These are phyloP conservation scores for Skeletonema potamos DNA, from an alignment of 108 stramenopile genomes.

Conservation along the genomic window DNA sequence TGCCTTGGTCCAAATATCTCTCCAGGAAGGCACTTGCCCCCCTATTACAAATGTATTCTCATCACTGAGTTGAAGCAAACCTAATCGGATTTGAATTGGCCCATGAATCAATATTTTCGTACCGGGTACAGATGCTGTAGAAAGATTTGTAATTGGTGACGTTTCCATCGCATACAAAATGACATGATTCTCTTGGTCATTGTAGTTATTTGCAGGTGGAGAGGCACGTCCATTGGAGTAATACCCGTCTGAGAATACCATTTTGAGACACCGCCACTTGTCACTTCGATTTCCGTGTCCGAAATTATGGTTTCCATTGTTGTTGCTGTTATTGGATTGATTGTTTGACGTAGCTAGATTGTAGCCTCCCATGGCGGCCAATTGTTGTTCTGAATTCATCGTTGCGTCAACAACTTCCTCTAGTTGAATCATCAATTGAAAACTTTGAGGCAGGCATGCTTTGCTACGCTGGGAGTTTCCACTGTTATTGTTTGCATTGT, in stretches of 20 bases:
- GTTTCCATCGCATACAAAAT: conserved; percentile 57
- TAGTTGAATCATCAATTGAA: conserved; percentile 65
- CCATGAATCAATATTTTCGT: conserved; percentile 63
- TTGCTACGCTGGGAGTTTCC: conserved; percentile 8
- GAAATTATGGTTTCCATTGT: conserved; percentile 16
- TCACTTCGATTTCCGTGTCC: conserved; percentile 8
- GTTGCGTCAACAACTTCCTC: conserved; percentile 70
- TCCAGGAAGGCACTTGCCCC: conserved; percentile 54
- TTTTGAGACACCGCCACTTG: conserved; percentile 49
- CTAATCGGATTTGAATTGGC: conserved; percentile 50
- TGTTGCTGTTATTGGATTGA: background rate
- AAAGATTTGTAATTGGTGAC: conserved; percentile 46
- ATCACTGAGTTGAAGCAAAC: conserved; percentile 55
- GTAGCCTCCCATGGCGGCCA: conserved; percentile 14
- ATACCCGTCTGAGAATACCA: conserved; percentile 54
- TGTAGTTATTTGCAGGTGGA: conserved; percentile 3
- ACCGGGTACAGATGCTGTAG: conserved; percentile 46
- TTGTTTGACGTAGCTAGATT: conserved; percentile 23
- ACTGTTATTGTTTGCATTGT: background rate
- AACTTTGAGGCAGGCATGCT: conserved; percentile 29
- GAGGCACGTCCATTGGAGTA: conserved; percentile 8
- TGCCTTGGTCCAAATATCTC: conserved; percentile 45
- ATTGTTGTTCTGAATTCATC: conserved; percentile 46
- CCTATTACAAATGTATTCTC: conserved; percentile 63
- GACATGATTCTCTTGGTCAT: conserved; percentile 9